Conservation (phyloP, 116 monocot species). For the Cymodocea nodosa region DNA sequence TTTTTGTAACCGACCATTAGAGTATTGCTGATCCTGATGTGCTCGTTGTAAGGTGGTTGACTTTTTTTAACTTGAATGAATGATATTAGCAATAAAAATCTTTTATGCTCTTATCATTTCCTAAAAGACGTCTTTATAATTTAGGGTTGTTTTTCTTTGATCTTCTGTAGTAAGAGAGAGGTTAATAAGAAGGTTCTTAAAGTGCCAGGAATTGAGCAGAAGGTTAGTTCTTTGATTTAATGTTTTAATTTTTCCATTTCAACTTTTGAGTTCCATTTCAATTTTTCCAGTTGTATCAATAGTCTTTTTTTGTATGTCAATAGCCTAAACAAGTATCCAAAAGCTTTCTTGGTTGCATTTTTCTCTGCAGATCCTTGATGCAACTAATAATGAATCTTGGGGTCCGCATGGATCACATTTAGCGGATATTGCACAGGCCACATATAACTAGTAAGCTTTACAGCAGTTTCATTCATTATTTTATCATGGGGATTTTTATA, state of each 20-base stretch:
- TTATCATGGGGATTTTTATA: not conserved
- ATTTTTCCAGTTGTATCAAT: not conserved
- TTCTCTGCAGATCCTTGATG: constrained; percentile 75
- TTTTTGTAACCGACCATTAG: not conserved
- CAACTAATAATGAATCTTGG: constrained; percentile 97
- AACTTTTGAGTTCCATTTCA: not conserved
- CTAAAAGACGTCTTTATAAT: constrained; percentile 13
- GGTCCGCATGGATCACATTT: constrained; percentile 93
- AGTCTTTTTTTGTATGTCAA: not conserved
- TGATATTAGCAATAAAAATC: no score
- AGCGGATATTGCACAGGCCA: constrained; percentile 83
- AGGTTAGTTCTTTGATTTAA: constrained; percentile 29
- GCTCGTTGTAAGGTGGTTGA: not conserved
- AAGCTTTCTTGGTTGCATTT: not conserved
- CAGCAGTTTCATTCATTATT: not conserved
- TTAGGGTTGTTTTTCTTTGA: not conserved
- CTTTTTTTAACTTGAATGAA: no score
- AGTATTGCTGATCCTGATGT: not conserved
- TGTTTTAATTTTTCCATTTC: not conserved
- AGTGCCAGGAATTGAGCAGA: constrained; percentile 85
- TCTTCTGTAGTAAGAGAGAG: constrained; percentile 75
- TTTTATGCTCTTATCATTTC: no score
- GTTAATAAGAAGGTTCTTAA: constrained; percentile 97
- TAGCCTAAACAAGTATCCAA: not conserved
- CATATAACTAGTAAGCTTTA: constrained; percentile 56